phyloP scores from a whole-genome alignment of 768 basidiomycete genomes.

The Trametes gibbosa region DNA sequence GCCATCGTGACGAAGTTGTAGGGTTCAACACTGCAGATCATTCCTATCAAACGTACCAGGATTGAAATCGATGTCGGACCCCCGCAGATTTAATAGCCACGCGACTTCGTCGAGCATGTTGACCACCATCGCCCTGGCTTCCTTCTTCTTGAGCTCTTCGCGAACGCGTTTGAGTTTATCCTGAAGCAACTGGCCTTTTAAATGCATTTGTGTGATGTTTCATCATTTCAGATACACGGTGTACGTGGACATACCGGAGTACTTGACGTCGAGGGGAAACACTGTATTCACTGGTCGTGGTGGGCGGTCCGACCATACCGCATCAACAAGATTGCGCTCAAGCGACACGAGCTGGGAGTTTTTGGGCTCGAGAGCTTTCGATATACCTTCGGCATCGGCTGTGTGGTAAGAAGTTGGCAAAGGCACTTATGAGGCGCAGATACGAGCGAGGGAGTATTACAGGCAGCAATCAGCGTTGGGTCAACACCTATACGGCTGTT shows the following conservation, averaged over 20 bases:
- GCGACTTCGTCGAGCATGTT: constrained; percentile 94
- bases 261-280: constrained; percentile 69
- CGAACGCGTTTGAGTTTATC: constrained; percentile 71
- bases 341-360: constrained; percentile 69
- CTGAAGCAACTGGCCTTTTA: constrained; percentile 52
- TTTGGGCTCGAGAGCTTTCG: constrained; percentile 49
- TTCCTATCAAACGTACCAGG: constrained; percentile 41
- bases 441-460: constrained; percentile 37
- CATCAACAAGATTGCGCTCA: constrained; percentile 71
- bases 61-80: constrained; percentile 89
- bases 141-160: constrained; percentile 60
- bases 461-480: constrained; percentile 66
- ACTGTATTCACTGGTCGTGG: constrained; percentile 63
- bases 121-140: constrained; percentile 71
- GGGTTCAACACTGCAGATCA: background rate
- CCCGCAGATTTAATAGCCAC: constrained; percentile 92
- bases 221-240: background rate
- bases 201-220: background rate
- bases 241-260: constrained; percentile 50
- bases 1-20: background rate
- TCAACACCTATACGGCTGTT: constrained; percentile 79
- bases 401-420: background rate
- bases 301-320: constrained; percentile 74
- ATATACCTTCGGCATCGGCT: constrained; percentile 68
- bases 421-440: background rate